A percentile compares a stretch with the other conserved stretches of the same genome.
These are phyloP conservation scores for Tricholoma matsutake DNA, from an alignment of 768 basidiomycete genomes.

Conservation along the genomic window DNA sequence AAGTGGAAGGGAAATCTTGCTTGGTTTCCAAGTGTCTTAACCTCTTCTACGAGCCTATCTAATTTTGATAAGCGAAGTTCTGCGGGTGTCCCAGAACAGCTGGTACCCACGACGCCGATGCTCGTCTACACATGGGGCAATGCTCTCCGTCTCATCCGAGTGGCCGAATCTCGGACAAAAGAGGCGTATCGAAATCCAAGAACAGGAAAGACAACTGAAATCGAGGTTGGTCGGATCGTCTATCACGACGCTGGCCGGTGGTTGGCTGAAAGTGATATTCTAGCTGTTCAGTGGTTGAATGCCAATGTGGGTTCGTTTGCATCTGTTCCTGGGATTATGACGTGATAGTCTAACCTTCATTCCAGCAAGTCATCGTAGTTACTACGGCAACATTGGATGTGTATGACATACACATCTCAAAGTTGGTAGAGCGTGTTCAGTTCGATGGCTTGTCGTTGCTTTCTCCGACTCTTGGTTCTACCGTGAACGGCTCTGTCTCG, in stretches of 20 bases:
- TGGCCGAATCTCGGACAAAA: conserved; percentile 57
- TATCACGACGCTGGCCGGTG: conserved; percentile 62
- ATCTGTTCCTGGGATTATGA: background rate
- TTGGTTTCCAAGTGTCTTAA: conserved; percentile 73
- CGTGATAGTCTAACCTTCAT: conserved; percentile 8
- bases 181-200: conserved; percentile 50
- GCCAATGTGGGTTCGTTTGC: conserved; percentile 64
- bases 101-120: conserved; percentile 46
- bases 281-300: conserved; percentile 87
- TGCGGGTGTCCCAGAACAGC: conserved; percentile 7
- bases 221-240: conserved; percentile 63
- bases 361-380: conserved; percentile 66
- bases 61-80: conserved; percentile 22
- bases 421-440: conserved; percentile 57
- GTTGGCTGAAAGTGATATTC: conserved; percentile 57
- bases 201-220: conserved; percentile 54
- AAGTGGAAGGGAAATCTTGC: conserved; percentile 64
- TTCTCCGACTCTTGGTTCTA: conserved; percentile 49
- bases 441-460: conserved; percentile 57
- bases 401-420: conserved; percentile 57
- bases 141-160: conserved; percentile 58
- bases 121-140: conserved; percentile 87
- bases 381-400: conserved; percentile 61
- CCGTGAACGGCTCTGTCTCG: conserved; percentile 42
- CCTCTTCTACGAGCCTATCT: conserved; percentile 15